Percentiles rank a stretch among this genome's conserved stretches.
phyloP scores from a whole-genome alignment of 2,329 filamentous ascomycete genomes.

The Macroventuria anomochaeta region DNA sequence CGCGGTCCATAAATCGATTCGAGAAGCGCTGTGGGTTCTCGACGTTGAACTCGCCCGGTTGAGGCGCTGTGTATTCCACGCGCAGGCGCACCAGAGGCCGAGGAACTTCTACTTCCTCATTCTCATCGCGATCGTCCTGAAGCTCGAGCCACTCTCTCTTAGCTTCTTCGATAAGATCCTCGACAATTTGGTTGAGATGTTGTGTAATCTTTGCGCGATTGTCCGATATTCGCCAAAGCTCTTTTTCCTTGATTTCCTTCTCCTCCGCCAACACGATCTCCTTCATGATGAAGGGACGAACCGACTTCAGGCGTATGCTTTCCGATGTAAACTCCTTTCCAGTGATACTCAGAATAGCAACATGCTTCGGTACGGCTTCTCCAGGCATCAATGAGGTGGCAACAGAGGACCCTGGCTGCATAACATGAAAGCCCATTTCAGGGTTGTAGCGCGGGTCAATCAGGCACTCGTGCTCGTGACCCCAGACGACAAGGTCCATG shows the following conservation, averaged over 20 bases:
- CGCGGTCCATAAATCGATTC: conserved; percentile 85
- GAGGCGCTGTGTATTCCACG: conserved; percentile 86
- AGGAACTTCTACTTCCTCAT: conserved; percentile 68
- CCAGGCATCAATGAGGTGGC: conserved; percentile 90
- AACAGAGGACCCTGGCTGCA: conserved; percentile 96
- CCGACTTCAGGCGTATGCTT: conserved; percentile 82
- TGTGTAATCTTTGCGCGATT: conserved; percentile 82
- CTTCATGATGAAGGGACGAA: conserved; percentile 86
- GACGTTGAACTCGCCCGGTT: conserved; percentile 84
- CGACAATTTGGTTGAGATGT: conserved; percentile 77
- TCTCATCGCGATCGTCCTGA: conserved; percentile 62
- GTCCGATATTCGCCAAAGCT: conserved; percentile 79
- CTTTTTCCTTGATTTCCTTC: conserved; percentile 75
- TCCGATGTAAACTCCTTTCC: conserved; percentile 82
- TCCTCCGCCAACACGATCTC: conserved; percentile 82
- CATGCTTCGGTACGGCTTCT: conserved; percentile 89
- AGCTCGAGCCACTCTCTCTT: conserved; percentile 78
- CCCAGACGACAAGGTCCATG: conserved; percentile 92
- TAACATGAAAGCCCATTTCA: conserved; percentile 91
- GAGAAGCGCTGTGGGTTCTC: conserved; percentile 98
- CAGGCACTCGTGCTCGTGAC: conserved; percentile 94
- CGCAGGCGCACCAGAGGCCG: conserved; percentile 86
- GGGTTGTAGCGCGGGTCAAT: conserved; percentile 85
- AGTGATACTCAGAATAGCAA: conserved; percentile 82
- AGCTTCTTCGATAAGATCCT: conserved; percentile 86